Percentiles rank a stretch among this genome's conserved stretches.
phyloP scores from a whole-genome alignment of 148 eudicot species.

The Vaccinium macrocarpon region DNA sequence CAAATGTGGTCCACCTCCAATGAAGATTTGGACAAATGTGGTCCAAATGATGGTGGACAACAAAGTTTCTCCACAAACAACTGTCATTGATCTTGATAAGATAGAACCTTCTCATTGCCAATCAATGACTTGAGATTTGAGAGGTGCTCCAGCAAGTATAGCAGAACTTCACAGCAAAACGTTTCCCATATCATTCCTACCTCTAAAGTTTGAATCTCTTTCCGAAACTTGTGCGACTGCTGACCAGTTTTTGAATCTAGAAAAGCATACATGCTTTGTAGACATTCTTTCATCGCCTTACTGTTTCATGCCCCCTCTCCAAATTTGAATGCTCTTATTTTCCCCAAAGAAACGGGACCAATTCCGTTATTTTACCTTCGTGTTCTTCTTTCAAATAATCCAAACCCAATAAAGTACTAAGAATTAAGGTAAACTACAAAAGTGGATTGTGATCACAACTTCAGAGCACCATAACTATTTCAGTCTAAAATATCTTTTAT shows the following conservation, averaged over 20 bases:
- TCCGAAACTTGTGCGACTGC: neutral
- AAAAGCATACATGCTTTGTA: neutral
- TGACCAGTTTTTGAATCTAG: neutral
- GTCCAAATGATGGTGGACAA: neutral
- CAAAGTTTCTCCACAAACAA: neutral
- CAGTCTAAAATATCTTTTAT: neutral
- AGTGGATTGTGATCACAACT: neutral
- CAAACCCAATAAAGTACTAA: neutral
- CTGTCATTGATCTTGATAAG: neutral
- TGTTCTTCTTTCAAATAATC: neutral
- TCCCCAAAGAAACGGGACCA: neutral
- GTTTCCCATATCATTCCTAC: neutral
- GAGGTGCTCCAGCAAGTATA: neutral
- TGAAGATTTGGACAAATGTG: neutral
- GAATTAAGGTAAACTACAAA: neutral
- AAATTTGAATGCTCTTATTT: neutral
- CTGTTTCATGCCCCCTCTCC: neutral
- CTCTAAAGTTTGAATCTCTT: neutral
- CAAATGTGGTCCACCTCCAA: neutral
- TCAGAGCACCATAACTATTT: neutral
- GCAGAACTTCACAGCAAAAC: neutral
- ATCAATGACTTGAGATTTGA: neutral
- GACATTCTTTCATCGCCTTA: neutral
- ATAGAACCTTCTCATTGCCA: neutral
- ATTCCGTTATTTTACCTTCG: neutral